Percentiles rank a stretch among this genome's conserved stretches.
Evolutionary conservation across 2,329 filamentous ascomycete genomes (phyloP).

Genomic region (Alternaria sp.): DNA sequence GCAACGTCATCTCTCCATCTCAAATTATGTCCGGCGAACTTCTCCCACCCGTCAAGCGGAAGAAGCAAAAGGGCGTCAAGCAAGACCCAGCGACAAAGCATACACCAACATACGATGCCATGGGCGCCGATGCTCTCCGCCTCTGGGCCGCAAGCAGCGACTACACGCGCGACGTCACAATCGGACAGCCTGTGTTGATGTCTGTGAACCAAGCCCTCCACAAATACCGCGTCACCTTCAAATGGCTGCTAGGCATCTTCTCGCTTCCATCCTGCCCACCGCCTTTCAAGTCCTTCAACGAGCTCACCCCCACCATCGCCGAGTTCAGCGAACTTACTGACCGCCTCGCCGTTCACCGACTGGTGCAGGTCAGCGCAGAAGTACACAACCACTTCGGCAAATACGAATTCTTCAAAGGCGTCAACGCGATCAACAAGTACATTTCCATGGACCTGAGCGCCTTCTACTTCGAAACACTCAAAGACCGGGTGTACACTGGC

Average conservation of each 20-base stretch:
- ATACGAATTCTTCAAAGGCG: slow-evolving; percentile 83
- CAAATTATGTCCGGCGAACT: slow-evolving; percentile 87
- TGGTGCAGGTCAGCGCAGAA: slow-evolving; percentile 68
- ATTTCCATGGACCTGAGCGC: slow-evolving; percentile 83
- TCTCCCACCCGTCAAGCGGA: slow-evolving; percentile 71
- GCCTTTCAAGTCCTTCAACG: slow-evolving; percentile 31
- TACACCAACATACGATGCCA: slow-evolving; percentile 64
- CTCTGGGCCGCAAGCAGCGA: slow-evolving; percentile 92
- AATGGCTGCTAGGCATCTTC: slow-evolving; percentile 80
- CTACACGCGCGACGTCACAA: slow-evolving; percentile 84
- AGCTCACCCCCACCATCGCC: slow-evolving; percentile 13
- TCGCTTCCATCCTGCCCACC: slow-evolving; percentile 50
- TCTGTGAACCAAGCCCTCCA: slow-evolving; percentile 77
- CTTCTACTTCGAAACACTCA: slow-evolving; percentile 91
- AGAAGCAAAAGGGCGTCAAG: slow-evolving; percentile 58
- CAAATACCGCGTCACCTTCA: slow-evolving; percentile 89
- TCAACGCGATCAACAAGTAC: slow-evolving; percentile 78
- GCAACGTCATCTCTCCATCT: slow-evolving; percentile 81
- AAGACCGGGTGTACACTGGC: slow-evolving; percentile 90
- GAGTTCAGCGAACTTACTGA: slow-evolving; percentile 36
- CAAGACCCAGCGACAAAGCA: slow-evolving; percentile 39
- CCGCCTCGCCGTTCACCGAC: slow-evolving; percentile 77
- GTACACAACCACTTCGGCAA: slow-evolving; percentile 70
- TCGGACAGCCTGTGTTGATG: slow-evolving; percentile 78
- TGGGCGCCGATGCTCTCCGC: slow-evolving; percentile 86